Conservation (phyloP, 1,284 basidiomycete species). For the Tilletiopsis washingtonensis region DNA sequence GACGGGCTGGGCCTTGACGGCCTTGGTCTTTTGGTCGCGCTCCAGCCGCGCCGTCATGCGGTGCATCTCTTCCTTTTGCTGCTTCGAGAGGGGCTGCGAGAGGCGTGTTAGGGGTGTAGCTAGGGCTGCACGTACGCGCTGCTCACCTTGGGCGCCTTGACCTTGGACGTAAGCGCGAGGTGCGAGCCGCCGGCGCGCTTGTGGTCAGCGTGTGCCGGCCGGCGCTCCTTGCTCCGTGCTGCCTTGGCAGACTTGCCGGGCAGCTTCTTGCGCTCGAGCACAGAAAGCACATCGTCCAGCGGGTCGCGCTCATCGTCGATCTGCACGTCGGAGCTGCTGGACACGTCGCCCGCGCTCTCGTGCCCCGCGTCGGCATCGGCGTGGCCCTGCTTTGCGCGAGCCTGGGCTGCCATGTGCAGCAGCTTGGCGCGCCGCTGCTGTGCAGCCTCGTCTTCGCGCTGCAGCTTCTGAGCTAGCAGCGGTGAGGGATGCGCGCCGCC, state of each 20-base stretch:
- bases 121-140: not conserved
- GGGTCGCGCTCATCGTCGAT: not conserved
- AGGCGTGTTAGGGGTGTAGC: no score
- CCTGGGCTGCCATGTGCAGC: no score
- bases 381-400: no score
- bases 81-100: slow-evolving; percentile 29
- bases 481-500: no score
- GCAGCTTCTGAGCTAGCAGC: no score
- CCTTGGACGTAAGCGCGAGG: no score
- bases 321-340: not conserved
- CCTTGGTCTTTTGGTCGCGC: slow-evolving; percentile 23
- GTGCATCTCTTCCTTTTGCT: slow-evolving; percentile 37
- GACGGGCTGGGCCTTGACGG: not conserved
- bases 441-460: no score
- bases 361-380: no score
- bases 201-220: not conserved
- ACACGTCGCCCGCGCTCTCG: no score
- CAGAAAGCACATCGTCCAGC: not conserved
- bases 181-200: not conserved
- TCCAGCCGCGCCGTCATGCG: slow-evolving; percentile 28
- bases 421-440: no score
- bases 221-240: not conserved
- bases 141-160: not conserved
- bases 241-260: not conserved
- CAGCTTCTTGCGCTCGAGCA: not conserved